Conservation (phyloP, 768 basidiomycete genomes). For the Serendipita indica region DNA sequence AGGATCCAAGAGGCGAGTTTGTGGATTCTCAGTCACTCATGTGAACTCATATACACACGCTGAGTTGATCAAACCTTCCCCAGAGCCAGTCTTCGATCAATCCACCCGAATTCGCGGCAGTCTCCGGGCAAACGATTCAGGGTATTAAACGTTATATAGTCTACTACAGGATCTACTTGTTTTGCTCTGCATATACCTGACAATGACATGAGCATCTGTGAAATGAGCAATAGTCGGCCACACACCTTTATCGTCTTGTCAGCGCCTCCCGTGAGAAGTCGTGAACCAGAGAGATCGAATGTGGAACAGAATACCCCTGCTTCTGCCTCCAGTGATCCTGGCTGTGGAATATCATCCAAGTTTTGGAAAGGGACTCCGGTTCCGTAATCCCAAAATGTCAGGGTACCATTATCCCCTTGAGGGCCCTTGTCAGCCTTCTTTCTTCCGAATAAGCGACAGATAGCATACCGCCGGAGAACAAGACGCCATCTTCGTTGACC, state of each 20-base stretch:
- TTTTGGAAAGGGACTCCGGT: conserved; percentile 93
- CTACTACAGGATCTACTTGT: conserved; percentile 25
- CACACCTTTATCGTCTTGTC: conserved; percentile 97
- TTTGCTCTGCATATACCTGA: conserved; percentile 59
- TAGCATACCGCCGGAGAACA: conserved; percentile 86
- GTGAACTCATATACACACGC: background rate
- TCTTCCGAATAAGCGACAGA: background rate
- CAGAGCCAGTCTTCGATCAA: too few relatives aligned
- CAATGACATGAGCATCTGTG: background rate
- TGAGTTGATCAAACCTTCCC: too few relatives aligned
- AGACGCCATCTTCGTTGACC: conserved; percentile 89
- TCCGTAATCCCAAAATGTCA: conserved; percentile 89
- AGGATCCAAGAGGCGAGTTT: background rate
- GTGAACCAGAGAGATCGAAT: conserved; percentile 89
- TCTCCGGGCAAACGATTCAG: too few relatives aligned
- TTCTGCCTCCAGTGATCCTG: conserved; percentile 95
- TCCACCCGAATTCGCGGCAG: too few relatives aligned
- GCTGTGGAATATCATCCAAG: conserved; percentile 85
- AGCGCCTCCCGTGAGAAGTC: conserved; percentile 89
- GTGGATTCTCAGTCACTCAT: background rate
- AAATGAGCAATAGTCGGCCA: conserved; percentile 10
- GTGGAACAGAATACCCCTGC: conserved; percentile 94
- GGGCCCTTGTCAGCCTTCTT: background rate
- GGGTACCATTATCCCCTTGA: conserved; percentile 77
- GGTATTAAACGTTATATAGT: too few relatives aligned